A percentile compares a stretch with the other conserved stretches of the same genome.
phyloP scores from a whole-genome alignment of 2,329 filamentous ascomycete species.

The Diplocarpon rosae region DNA sequence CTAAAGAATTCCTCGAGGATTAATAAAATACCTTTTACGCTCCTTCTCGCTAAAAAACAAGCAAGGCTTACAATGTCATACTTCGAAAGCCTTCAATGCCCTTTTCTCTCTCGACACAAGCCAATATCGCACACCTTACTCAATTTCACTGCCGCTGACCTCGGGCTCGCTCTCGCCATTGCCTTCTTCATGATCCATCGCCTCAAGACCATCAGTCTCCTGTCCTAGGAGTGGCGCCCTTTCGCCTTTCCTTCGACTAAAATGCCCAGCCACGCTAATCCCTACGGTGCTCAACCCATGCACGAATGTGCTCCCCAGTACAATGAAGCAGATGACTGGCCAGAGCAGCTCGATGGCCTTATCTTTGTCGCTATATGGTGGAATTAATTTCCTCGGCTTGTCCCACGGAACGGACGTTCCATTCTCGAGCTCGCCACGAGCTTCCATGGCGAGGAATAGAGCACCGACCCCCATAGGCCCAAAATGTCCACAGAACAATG shows the following conservation, averaged over 20 bases:
- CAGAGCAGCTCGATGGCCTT: conserved; percentile 36
- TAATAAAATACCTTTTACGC: too few species aligned
- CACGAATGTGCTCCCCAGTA: conserved; percentile 41
- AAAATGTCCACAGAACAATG: conserved; percentile 44
- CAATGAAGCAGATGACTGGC: conserved; percentile 43
- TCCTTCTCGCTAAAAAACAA: too few species aligned
- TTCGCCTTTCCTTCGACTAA: conserved; percentile 34
- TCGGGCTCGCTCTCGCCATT: conserved; percentile 28
- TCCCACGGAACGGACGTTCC: conserved; percentile 31
- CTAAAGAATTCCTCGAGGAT: too few species aligned
- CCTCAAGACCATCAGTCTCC: conserved; percentile 38
- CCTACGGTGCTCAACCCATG: conserved; percentile 41
- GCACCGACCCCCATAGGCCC: conserved; percentile 47
- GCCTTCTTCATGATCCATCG: conserved; percentile 37
- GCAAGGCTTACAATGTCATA: too few species aligned
- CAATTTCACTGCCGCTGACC: conserved; percentile 16
- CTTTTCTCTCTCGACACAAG: neutral
- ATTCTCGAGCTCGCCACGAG: conserved; percentile 40
- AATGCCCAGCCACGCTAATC: conserved; percentile 38
- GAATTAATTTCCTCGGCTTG: conserved; percentile 10
- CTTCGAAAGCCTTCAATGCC: neutral
- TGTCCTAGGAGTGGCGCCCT: conserved; percentile 37
- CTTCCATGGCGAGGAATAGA: conserved; percentile 45
- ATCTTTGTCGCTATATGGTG: conserved; percentile 27
- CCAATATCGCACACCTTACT: neutral